Conservation (phyloP, 192 early-diverging fungal genomes). For the Rhizophagus sp. region DNA sequence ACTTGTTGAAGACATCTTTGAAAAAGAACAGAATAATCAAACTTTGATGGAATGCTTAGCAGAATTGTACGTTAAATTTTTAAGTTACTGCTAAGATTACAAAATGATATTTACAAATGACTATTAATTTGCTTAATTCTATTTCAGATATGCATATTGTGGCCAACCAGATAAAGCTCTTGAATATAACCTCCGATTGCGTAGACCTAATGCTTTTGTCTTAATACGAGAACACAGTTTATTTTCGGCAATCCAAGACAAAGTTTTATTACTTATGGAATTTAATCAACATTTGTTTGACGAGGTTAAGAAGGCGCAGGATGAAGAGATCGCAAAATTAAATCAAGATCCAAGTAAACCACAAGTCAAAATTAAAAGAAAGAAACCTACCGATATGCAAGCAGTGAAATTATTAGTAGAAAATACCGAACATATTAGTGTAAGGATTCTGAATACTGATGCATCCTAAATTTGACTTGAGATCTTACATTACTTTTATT, state of each 20-base stretch:
- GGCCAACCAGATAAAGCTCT: constrained; percentile 78
- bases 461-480: background rate
- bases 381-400: constrained; percentile 44
- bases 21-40: constrained; percentile 56
- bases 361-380: background rate
- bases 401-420: constrained; percentile 84
- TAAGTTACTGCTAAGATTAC: background rate
- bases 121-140: background rate
- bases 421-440: constrained; percentile 82
- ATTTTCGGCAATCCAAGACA: constrained; percentile 76
- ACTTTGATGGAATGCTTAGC: constrained; percentile 73
- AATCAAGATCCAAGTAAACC: background rate
- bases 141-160: constrained; percentile 62
- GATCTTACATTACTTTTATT: background rate
- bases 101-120: background rate
- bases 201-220: constrained; percentile 71
- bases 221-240: constrained; percentile 77
- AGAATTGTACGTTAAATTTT: constrained; percentile 57
- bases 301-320: constrained; percentile 42
- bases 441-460: constrained; percentile 34
- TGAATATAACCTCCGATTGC: constrained; percentile 76
- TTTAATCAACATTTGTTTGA: constrained; percentile 72
- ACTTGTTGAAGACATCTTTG: constrained; percentile 68
- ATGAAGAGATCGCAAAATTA: constrained; percentile 26
- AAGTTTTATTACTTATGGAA: constrained; percentile 78